Base-by-base conservation (phyloP, 345 rosid species). In the Cardiospermum halicacabum region DNA sequence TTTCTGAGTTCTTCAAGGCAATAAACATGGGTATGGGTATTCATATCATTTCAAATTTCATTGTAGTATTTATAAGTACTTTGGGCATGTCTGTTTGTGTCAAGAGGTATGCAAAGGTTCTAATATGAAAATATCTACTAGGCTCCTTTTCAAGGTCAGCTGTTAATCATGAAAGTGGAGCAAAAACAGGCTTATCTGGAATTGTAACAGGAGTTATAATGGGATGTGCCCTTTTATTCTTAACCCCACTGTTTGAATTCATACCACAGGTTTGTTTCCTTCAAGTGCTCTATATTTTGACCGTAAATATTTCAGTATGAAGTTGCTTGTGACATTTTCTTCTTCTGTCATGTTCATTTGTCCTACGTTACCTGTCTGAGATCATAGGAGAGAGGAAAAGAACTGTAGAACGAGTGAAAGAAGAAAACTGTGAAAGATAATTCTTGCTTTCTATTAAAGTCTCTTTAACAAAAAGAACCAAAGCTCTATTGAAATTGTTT, bases 81-180 rank as follows among this genome's bases (percentile, higher is more conserved):
- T 24, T 43, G 11, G 3, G 25, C 24, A 53, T n/a, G 64, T 40
- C 40, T 22, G 19, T 1, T 18, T 50, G 5, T 50, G 26, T 42
- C 43, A 3, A 42, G 40, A 28, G 34, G 18, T 19, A 31, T 27
- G 50, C 39, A 26, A 2, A 7, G 22, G 15, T 53, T 60, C 16
- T 67, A n/a, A 12, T 67, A 16, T 73, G 37, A 75, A 73, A 53
- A 68, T 70, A 66, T 63, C 63, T 72, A 71, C 73, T 77, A 91
- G 97, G 97, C 68, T 95, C 97, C 64, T 95, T 95, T 75, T 95
- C 99, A 62, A 81, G 99, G 80, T 95, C 99, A 68, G 99, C 99
- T 21, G 99, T 91, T 71, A 95, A 82, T 78, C 89, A 88, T 72
- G 99, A 91, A 73, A 89, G 91, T 77, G 99, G 97, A 65, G 96